Base-by-base conservation (phyloP, 2,329 filamentous ascomycete species). In the Iodosphaeria phyllophila region DNA sequence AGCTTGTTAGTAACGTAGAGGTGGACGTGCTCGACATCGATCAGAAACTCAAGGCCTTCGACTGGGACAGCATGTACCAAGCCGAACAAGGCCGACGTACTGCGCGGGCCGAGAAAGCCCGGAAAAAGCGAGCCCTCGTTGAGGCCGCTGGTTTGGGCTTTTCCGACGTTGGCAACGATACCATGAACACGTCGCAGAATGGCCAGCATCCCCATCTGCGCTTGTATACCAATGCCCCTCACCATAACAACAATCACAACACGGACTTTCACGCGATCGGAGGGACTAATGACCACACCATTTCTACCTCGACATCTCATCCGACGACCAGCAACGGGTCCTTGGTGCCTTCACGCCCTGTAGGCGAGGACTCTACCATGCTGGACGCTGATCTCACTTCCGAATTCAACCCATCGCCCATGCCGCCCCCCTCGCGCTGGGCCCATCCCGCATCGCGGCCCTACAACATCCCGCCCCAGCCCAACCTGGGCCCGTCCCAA, bases 1-100 rank as follows among this genome's bases (percentile, higher is more conserved):
- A 98, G 51, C 70, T 98, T 38, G 57, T 84, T 18, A 72, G 82
- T 13, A 95, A 95, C 41, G 86, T 93, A 3, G 83, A 93, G 44
- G 86, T 95, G 17, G 86, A 95, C 48, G 75, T 95, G 33, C 70
- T 71, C 21, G 69, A 66, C 23, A 72, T 93, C 28, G 74, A 82
- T 40, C 58, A 60, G 20, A 62, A 77, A 33, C 68, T 76, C 9
- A 58, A 56, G 8, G 55, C 76, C 17, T 57, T 75, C 20, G 74
- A 89, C 39, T 93, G 83, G 55, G 82, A 93, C 35, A 74, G 67
- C 23, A 64, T 93, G 3, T 84, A 89, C 46, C 54, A 66, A 25
- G 63, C 78, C 23, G 77, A 89, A 43, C 44, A 74, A 23, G 65
- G 73, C 41, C 64, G 79, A 27, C 64, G 60, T 22, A 61, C 56